Evolutionary conservation across 768 basidiomycete species (phyloP).

Genomic region (Ephemerocybe angulata): DNA sequence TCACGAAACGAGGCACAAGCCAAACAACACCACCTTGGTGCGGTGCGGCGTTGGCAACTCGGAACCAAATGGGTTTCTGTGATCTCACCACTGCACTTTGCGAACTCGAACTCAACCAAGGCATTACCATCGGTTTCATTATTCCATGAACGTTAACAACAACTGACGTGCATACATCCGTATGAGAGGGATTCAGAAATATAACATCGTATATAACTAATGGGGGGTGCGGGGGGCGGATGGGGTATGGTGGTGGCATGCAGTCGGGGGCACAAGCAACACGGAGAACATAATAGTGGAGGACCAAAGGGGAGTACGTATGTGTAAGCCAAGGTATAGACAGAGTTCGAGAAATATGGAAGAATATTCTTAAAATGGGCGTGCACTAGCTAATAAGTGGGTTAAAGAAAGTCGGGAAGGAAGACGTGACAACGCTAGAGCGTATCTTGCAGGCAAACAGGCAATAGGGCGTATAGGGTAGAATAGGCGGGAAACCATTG

Average conservation of each 20-base stretch:
- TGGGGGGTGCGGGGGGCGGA: no score
- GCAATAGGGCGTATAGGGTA: neutral
- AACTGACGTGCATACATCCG: conserved; percentile 1
- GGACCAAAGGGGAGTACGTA: neutral
- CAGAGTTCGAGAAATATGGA: neutral
- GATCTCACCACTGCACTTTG: neutral
- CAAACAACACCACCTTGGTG: conserved; percentile 20
- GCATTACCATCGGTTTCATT: neutral
- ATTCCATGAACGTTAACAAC: neutral
- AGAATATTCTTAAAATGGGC: neutral
- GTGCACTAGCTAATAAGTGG: neutral
- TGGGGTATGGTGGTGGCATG: neutral
- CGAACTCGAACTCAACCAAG: neutral
- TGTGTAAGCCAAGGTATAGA: neutral
- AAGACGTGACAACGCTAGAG: neutral
- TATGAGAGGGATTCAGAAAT: conserved; percentile 9
- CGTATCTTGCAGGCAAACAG: neutral
- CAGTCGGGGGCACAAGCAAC: neutral
- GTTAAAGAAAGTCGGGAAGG: neutral
- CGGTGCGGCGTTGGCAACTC: no score
- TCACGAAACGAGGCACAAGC: conserved; percentile 13
- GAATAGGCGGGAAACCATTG: neutral
- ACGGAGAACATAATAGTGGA: neutral
- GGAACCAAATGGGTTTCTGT: neutral
- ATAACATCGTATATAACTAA: no score